Evolutionary conservation across 345 rosid species (phyloP), one percentile per base, ranked within the genome.

Genomic region (Eucalyptus dawsonii): DNA sequence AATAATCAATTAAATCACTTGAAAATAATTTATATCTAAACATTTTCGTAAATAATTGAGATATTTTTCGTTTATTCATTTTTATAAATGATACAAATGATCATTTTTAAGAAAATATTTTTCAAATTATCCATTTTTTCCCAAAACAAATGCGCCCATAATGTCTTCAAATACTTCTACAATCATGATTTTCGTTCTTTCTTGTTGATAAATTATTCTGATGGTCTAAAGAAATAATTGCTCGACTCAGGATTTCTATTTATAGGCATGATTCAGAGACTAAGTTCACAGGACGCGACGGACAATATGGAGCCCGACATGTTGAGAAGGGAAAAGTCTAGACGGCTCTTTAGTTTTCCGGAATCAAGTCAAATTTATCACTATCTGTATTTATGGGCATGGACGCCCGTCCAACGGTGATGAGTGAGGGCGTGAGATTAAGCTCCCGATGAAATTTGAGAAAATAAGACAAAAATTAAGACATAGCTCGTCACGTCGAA

Each of bases 21-120:
- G 62, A 24, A 0, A 10, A 24, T 11, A 56, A 56, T 25, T 56
- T 56, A 56, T 56, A 56, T 24, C 6, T 8, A 8, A 56, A 56
- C 1, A 56, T 24, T 22, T 24, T 56, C 2, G 0, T 1, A 2
- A 56, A 56, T 56, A 2, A 24, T 4, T 0, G 6, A 56, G 13
- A 22, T 22, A 24, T 9, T 22, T 56, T 56, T 24, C 6, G 0
- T 25, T 5, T 22, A 9, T 10, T 56, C 6, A 56, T 22, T 56
- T 56, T 56, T 9, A 11, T 56, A 56, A 24, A 56, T 11, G 12
- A 56, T 24, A 22, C 3, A 56, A 9, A 0, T 0, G 14, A 56
- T 56, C 14, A 24, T 56, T 56, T 56, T 9, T 9, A 56, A 56
- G 13, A 8, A 56, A 56, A 24, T 9, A 9, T 4, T 56, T 56